Evolutionary conservation across 345 rosid genomes (phyloP).

Genomic region (Bretschneidera sinensis): DNA sequence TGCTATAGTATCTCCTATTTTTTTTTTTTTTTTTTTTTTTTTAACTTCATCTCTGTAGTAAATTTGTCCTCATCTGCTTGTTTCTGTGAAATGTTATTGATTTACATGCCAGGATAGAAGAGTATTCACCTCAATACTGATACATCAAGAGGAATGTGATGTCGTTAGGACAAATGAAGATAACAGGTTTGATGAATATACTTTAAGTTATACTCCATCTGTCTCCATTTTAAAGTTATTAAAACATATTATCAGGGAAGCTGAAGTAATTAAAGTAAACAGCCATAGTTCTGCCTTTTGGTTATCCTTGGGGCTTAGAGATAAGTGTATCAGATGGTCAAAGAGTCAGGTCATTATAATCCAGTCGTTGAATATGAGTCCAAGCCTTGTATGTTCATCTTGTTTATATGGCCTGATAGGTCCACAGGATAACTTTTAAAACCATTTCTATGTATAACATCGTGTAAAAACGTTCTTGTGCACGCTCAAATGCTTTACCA

Average conservation of each 20-base stretch:
- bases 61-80: constrained; percentile 11
- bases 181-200: constrained; percentile 30
- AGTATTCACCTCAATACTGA: constrained; percentile 37
- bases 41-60: constrained; percentile 4
- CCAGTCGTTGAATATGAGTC: neutral
- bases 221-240: too few relatives aligned
- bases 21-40: neutral
- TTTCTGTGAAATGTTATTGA: constrained; percentile 7
- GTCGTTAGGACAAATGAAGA: constrained; percentile 22
- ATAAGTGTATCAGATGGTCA: neutral
- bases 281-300: neutral
- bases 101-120: constrained; percentile 48
- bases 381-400: neutral
- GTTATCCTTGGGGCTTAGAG: neutral
- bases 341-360: neutral
- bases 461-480: neutral
- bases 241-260: neutral
- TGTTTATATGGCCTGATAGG: neutral
- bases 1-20: neutral
- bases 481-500: neutral
- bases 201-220: too few relatives aligned
- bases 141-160: constrained; percentile 30
- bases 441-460: too few relatives aligned
- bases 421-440: neutral
- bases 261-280: neutral